Evolutionary conservation across 2,329 filamentous ascomycete species (phyloP).

Genomic region (Scortechinia acanthostroma): DNA sequence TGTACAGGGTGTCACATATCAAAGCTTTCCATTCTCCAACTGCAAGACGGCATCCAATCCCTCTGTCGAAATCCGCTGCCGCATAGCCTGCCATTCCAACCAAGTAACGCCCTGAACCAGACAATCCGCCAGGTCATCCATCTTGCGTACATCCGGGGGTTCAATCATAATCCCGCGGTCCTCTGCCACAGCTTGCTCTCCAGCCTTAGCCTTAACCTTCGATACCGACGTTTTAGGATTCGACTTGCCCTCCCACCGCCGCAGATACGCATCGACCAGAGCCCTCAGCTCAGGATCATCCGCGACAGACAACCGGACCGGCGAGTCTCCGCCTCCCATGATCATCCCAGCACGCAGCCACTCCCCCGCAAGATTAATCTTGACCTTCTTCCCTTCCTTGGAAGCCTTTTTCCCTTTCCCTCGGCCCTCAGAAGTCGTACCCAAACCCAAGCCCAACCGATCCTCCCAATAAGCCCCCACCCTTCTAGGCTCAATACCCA

Average conservation of each 20-base stretch:
- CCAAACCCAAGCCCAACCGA: conserved; percentile 17
- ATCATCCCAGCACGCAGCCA: conserved; percentile 31
- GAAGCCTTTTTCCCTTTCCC: conserved; percentile 29
- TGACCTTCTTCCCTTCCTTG: conserved; percentile 41
- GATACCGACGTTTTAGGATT: conserved; percentile 3
- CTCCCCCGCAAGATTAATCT: conserved; percentile 53
- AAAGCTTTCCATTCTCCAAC: background rate
- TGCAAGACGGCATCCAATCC: background rate
- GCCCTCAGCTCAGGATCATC: conserved; percentile 20
- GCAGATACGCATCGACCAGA: conserved; percentile 23
- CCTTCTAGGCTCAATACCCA: conserved; percentile 1
- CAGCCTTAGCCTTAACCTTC: conserved; percentile 10
- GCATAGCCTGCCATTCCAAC: conserved; percentile 59
- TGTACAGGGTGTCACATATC: background rate
- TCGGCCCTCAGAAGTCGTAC: too few relatives aligned
- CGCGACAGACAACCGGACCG: conserved; percentile 12
- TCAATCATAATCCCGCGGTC: too few relatives aligned
- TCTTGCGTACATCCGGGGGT: conserved; percentile 36
- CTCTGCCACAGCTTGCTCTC: conserved; percentile 12
- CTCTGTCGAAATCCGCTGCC: background rate
- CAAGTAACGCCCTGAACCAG: conserved; percentile 72
- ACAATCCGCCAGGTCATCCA: conserved; percentile 78
- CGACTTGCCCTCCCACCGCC: conserved; percentile 14
- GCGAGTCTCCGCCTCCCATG: background rate
- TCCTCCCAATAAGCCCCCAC: conserved; percentile 10